A percentile compares a stretch with the other conserved stretches of the same genome.
Evolutionary conservation across 139 green algal genomes (phyloP).

Genomic region (Ettlia oleoabundans): DNA sequence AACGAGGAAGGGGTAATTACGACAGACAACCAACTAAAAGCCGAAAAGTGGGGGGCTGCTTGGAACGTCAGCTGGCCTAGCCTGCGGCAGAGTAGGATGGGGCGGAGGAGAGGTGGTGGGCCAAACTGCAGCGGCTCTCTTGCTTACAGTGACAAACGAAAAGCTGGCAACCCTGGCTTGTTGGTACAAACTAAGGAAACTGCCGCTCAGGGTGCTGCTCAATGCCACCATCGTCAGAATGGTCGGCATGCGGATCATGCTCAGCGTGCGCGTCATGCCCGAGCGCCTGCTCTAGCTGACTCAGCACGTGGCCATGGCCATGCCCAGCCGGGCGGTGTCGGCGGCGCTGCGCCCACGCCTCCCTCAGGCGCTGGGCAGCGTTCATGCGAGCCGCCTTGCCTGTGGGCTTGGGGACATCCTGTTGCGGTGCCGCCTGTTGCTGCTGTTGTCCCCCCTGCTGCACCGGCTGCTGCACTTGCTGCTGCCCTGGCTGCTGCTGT

Average conservation of each 20-base stretch:
- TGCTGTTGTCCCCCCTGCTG: neutral
- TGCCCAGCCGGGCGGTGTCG: neutral
- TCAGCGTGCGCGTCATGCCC: neutral
- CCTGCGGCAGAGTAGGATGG: too few species aligned
- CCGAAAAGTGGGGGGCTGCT: too few species aligned
- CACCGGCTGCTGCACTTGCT: neutral
- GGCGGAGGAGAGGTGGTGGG: too few species aligned
- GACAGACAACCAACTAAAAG: too few species aligned
- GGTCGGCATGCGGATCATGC: neutral
- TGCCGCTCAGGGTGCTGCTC: slow-evolving; percentile 25
- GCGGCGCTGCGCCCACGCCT: slow-evolving; percentile 8
- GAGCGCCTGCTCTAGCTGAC: slow-evolving; percentile 30
- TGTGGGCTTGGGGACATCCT: neutral
- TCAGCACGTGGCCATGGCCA: slow-evolving; percentile 3
- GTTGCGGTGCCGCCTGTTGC: neutral
- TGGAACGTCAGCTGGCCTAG: too few species aligned
- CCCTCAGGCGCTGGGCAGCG: slow-evolving; percentile 5
- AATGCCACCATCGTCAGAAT: neutral
- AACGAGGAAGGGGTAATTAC: too few species aligned
- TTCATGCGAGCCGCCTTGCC: neutral
- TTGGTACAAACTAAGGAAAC: neutral
- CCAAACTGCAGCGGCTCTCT: too few species aligned
- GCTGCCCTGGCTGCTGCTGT: neutral
- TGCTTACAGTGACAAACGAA: too few species aligned
- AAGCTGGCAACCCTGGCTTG: too few species aligned